A percentile compares a stretch with the other conserved stretches of the same genome.
Conservation (phyloP, 2,329 filamentous ascomycete genomes). For the Scolecobasidium constrictum region DNA sequence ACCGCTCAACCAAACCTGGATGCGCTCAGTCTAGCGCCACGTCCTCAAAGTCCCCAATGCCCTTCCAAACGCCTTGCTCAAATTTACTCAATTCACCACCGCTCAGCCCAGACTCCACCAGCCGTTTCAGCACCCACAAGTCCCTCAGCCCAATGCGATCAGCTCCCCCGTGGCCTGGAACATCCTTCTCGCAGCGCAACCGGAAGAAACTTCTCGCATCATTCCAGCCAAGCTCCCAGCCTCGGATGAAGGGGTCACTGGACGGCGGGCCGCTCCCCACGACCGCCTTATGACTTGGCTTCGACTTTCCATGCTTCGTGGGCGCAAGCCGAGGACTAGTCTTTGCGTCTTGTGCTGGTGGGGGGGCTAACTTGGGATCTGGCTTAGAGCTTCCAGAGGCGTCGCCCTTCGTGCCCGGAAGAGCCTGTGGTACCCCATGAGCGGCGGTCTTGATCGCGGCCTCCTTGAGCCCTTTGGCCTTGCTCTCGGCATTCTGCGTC, state of each 20-base stretch:
- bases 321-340: too few relatives aligned
- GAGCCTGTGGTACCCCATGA: slow-evolving; percentile 47
- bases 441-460: slow-evolving; percentile 28
- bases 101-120: slow-evolving; percentile 39
- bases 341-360: too few relatives aligned
- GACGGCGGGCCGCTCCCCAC: too few relatives aligned
- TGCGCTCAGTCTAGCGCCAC: too few relatives aligned
- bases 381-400: too few relatives aligned
- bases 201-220: slow-evolving; percentile 1
- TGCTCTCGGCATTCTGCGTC: slow-evolving; percentile 11
- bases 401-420: too few relatives aligned
- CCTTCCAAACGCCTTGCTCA: slow-evolving; percentile 38
- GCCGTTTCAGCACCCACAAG: slow-evolving; percentile 46
- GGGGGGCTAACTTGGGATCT: too few relatives aligned
- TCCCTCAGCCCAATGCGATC: slow-evolving; percentile 48
- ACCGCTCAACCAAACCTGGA: too few relatives aligned
- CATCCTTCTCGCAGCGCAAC: slow-evolving; percentile 14
- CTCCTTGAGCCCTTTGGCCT: slow-evolving; percentile 1
- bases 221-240: slow-evolving; percentile 3
- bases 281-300: too few relatives aligned
- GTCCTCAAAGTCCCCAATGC: slow-evolving; percentile 31
- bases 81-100: slow-evolving; percentile 40
- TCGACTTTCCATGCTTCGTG: too few relatives aligned
- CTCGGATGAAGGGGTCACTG: neutral
- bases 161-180: slow-evolving; percentile 24